Evolutionary conservation across 331 rosid genomes (phyloP).

Genomic region (Telfairia occidentalis): DNA sequence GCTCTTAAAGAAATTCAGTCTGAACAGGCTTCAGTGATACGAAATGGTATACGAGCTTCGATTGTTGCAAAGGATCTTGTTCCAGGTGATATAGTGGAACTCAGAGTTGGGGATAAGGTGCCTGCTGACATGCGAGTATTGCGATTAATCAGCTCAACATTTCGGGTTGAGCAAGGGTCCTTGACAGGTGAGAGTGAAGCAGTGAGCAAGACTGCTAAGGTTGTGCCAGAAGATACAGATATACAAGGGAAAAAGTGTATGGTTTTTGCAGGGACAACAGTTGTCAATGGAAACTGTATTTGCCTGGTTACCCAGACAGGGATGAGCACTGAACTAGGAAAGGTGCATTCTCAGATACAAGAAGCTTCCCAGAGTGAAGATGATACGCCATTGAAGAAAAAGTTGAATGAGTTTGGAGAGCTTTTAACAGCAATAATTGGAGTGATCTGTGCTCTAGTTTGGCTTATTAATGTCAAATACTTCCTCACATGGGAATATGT

Average conservation of each 20-base stretch:
- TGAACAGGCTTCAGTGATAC: constrained; percentile 18
- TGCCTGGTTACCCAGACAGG: constrained; percentile 24
- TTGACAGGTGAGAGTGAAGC: constrained; percentile 42
- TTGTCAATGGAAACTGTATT: constrained; percentile 23
- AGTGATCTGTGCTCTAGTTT: constrained; percentile 24
- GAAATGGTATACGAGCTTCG: constrained; percentile 18
- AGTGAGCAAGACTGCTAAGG: constrained; percentile 28
- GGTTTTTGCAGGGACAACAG: constrained; percentile 38
- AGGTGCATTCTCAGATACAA: constrained; percentile 30
- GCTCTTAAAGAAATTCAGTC: constrained; percentile 36
- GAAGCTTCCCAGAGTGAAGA: constrained; percentile 25
- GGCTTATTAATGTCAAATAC: constrained; percentile 33
- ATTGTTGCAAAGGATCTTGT: constrained; percentile 25
- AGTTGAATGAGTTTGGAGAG: constrained; percentile 33
- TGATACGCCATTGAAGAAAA: constrained; percentile 31
- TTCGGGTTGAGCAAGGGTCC: constrained; percentile 35
- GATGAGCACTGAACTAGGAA: constrained; percentile 28
- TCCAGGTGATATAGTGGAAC: constrained; percentile 30
- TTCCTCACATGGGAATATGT: constrained; percentile 33
- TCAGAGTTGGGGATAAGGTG: constrained; percentile 32
- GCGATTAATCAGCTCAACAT: constrained; percentile 25
- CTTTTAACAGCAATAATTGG: constrained; percentile 25
- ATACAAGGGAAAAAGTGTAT: constrained; percentile 34
- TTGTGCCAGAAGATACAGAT: constrained; percentile 26
- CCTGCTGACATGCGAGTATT: constrained; percentile 36